These are phyloP conservation scores for Iberis pinnata DNA, from an alignment of 345 rosid species.

Conservation along the genomic window DNA sequence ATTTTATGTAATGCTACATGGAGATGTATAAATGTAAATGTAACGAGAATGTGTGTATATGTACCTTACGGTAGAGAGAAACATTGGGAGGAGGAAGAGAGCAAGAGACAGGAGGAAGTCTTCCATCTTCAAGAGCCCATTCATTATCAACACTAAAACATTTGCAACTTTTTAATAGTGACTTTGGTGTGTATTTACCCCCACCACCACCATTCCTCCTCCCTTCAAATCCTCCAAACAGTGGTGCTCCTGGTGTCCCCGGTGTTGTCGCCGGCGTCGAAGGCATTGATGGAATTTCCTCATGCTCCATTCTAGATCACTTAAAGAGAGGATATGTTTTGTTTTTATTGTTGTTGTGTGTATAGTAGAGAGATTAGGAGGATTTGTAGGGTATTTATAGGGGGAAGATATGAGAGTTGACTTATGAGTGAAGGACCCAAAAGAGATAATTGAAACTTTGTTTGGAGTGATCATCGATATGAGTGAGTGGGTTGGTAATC, in stretches of 20 bases:
- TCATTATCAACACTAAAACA: constrained; percentile 59
- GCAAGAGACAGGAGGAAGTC: constrained; percentile 59
- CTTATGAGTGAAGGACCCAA: constrained; percentile 24
- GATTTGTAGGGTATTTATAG: constrained; percentile 37
- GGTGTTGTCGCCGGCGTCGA: constrained; percentile 71
- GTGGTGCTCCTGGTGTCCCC: constrained; percentile 60
- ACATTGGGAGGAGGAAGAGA: constrained; percentile 55
- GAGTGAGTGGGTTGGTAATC: constrained; percentile 27
- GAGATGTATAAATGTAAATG: neutral
- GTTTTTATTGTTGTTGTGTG: constrained; percentile 15
- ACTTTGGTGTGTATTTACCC: constrained; percentile 39
- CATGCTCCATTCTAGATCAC: constrained; percentile 34
- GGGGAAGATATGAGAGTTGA: constrained; percentile 23
- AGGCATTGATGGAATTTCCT: constrained; percentile 59
- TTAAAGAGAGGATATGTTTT: neutral
- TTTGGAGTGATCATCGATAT: constrained; percentile 14
- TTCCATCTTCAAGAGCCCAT: constrained; percentile 71
- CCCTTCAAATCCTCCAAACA: constrained; percentile 35
- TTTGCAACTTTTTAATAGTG: constrained; percentile 50
- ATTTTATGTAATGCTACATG: too few relatives aligned
- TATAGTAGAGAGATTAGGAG: neutral
- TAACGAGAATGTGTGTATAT: neutral
- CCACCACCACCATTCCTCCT: constrained; percentile 30
- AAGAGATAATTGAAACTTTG: neutral
- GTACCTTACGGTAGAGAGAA: constrained; percentile 68